A percentile compares a stretch with the other conserved stretches of the same genome.
phyloP scores from a whole-genome alignment of 129 eudicot species.

The Tagetes erecta region DNA sequence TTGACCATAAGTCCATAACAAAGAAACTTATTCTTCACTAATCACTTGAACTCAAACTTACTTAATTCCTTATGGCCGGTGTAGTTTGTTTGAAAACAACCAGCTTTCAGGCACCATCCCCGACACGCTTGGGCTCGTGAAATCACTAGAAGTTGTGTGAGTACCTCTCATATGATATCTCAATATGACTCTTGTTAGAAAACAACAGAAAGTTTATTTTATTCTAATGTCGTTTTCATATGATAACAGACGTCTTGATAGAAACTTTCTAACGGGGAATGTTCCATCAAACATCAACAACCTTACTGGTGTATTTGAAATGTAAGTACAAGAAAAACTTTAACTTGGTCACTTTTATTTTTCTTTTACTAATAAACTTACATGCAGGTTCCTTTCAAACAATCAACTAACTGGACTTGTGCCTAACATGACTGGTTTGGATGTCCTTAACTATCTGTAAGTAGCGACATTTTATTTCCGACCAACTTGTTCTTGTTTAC shows the following conservation, averaged over 20 bases:
- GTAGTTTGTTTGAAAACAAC: conserved; percentile 80
- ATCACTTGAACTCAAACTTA: neutral
- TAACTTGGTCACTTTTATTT: neutral
- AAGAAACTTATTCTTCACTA: neutral
- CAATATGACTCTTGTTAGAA: neutral
- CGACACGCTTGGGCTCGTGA: conserved; percentile 59
- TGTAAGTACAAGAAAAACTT: conserved; percentile 25
- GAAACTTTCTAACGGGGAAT: conserved; percentile 36
- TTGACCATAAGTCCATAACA: neutral
- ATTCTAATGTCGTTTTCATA: neutral
- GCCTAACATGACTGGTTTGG: conserved; percentile 48
- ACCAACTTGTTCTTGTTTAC: neutral
- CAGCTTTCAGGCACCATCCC: conserved; percentile 66
- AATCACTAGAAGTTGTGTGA: conserved; percentile 68
- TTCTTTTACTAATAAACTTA: neutral
- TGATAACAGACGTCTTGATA: conserved; percentile 46
- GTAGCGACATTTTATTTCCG: conserved; percentile 8
- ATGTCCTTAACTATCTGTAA: conserved; percentile 50
- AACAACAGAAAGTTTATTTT: neutral
- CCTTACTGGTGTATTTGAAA: conserved; percentile 38
- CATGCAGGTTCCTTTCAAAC: conserved; percentile 48
- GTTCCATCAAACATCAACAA: conserved; percentile 49
- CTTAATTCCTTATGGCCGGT: conserved; percentile 14
- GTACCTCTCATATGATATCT: conserved; percentile 34
- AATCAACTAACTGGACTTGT: conserved; percentile 49